Conservation (phyloP, 176 grass and related monocot species). For the Eremochloa ophiuroides region DNA sequence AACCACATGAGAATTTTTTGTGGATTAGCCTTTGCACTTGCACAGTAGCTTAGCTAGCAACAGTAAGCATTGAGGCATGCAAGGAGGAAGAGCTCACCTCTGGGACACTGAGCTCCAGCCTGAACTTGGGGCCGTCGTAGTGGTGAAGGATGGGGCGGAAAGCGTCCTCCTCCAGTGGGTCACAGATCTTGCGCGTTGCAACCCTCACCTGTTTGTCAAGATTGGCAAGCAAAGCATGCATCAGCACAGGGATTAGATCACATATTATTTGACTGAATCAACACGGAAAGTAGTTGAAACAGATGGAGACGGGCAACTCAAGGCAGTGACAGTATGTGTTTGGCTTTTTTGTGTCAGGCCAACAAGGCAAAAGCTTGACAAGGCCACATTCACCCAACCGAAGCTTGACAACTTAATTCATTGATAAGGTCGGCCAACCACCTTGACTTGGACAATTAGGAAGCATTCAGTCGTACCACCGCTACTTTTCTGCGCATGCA, state of each 20-base stretch:
- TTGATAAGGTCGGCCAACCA: background rate
- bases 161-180: conserved; percentile 90
- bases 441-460: background rate
- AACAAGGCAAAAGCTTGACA: background rate
- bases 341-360: background rate
- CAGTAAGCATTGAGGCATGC: background rate
- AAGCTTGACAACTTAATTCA: background rate
- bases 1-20: background rate
- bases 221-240: background rate
- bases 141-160: conserved; percentile 97
- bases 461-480: background rate
- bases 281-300: background rate
- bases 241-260: background rate
- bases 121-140: conserved; percentile 98
- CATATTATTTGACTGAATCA: background rate
- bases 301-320: background rate
- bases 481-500: background rate
- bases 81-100: conserved; percentile 32
- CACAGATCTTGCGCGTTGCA: conserved; percentile 67
- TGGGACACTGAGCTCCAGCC: conserved; percentile 78
- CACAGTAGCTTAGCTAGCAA: background rate
- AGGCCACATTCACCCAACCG: background rate
- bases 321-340: background rate
- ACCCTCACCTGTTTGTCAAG: conserved; percentile 64
- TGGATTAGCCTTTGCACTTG: background rate